These are phyloP conservation scores for Holtermanniella nyarrowii DNA, from an alignment of 768 basidiomycete species.

Conservation along the genomic window DNA sequence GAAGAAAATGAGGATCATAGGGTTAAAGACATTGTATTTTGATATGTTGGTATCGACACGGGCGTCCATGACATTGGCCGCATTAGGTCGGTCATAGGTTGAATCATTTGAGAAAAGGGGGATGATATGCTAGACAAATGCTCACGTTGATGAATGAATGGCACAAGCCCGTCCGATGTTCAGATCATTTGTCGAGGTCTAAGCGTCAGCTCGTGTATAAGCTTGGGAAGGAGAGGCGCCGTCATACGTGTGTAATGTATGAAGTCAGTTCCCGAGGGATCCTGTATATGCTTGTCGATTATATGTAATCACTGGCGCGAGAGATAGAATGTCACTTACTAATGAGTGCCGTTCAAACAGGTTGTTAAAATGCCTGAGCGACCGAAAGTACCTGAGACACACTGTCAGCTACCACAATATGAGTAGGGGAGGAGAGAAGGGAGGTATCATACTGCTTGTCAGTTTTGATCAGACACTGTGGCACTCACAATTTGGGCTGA, in stretches of 20 bases:
- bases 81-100: background rate
- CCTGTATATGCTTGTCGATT: constrained; percentile 41
- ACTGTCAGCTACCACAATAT: background rate
- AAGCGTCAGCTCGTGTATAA: background rate
- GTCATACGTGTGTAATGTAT: constrained; percentile 28
- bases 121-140: background rate
- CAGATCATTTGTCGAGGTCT: constrained; percentile 4
- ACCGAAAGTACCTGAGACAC: background rate
- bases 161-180: background rate
- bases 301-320: constrained; percentile 29
- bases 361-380: background rate
- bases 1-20: background rate
- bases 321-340: background rate
- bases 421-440: background rate
- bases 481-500: constrained; percentile 29
- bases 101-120: background rate
- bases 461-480: background rate
- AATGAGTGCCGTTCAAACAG: background rate
- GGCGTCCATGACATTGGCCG: too few relatives aligned
- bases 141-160: background rate
- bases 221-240: background rate
- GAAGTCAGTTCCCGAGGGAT: constrained; percentile 34
- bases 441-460: constrained; percentile 17
- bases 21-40: background rate
- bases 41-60: background rate